Percentiles rank a stretch among this genome's conserved stretches.
These are phyloP conservation scores for Monosporozyma aerobia DNA, from an alignment of 805 yeast species.

Conservation along the genomic window DNA sequence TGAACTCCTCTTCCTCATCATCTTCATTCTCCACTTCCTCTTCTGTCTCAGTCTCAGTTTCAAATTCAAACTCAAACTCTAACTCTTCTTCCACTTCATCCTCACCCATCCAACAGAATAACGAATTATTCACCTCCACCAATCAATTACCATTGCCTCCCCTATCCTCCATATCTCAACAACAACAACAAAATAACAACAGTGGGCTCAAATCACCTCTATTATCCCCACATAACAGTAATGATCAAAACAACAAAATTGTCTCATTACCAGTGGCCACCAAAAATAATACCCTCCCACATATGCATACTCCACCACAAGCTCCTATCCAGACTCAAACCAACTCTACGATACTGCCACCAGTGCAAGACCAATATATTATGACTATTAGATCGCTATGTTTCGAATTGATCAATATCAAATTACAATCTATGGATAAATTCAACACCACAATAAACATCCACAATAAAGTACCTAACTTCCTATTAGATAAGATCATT, in stretches of 20 bases:
- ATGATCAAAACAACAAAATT: neutral
- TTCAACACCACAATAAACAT: neutral
- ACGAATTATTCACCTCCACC: neutral
- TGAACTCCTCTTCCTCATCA: neutral
- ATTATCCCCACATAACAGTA: neutral
- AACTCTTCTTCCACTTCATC: neutral
- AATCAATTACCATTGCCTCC: neutral
- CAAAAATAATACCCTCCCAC: neutral
- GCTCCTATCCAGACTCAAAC: neutral
- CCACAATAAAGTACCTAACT: constrained; percentile 11
- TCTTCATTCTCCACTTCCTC: neutral
- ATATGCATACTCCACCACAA: neutral
- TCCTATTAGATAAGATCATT: constrained; percentile 32
- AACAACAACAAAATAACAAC: neutral
- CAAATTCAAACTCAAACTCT: neutral
- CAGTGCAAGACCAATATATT: neutral
- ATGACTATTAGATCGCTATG: neutral
- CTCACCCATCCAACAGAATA: neutral
- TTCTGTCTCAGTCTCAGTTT: neutral
- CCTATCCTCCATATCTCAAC: neutral
- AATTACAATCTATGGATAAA: constrained; percentile 1
- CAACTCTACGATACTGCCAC: neutral
- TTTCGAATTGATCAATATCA: neutral
- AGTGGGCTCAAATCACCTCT: neutral
- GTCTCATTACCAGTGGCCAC: neutral